Base-by-base conservation (phyloP, 192 early-diverging fungal species). In the Coemansia sp. region DNA sequence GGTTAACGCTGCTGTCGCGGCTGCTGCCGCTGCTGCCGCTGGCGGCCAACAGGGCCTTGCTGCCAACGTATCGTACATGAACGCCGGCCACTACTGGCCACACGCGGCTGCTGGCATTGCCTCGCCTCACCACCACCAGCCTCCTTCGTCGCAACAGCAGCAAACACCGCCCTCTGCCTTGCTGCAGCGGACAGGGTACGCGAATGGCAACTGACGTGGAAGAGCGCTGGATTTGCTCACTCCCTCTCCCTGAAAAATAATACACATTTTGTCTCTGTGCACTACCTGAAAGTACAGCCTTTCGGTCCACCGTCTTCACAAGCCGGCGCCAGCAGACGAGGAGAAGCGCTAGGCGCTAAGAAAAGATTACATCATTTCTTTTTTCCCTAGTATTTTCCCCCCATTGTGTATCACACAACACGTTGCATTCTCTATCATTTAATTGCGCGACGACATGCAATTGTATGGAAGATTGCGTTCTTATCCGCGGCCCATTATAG, bases 121-220 rank as follows among this genome's bases (percentile, higher is more conserved):
- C 10, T 79, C 77, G 33, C 77, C 77, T 8, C 75, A 77, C 59
- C 61, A 48, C 38, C 60, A 70, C 59, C 76, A 72, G 63, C 62
- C 39, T 13, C 62, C 48, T 45, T 55, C 70, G 58, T 69, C 64
- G 14, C 68, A 55, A 39, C 53, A 63, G 23, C 69, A 64, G 63
- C 64, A 73, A 43, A 36, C 64, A 35, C 36, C 66, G 3, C 39
- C 68, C 18, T 35, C 68, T 0, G 48, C 53, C 56, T 61, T 80
- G 62, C 48, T 69, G 57, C 73, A 75, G 72, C 69, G 78, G 42
- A 62, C 78, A 20, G 66, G 73, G n/a, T 80, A 80, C 61, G 58
- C 73, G 12, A 59, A 61, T 56, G 50, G 72, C 37, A 59, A 62
- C 65, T 57, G 28, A 33, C 16, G 52, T 53, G 52, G 52, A 5